These are phyloP conservation scores for Aspergillus spinulosporus DNA, from an alignment of 2,329 filamentous ascomycete species.

Conservation along the genomic window DNA sequence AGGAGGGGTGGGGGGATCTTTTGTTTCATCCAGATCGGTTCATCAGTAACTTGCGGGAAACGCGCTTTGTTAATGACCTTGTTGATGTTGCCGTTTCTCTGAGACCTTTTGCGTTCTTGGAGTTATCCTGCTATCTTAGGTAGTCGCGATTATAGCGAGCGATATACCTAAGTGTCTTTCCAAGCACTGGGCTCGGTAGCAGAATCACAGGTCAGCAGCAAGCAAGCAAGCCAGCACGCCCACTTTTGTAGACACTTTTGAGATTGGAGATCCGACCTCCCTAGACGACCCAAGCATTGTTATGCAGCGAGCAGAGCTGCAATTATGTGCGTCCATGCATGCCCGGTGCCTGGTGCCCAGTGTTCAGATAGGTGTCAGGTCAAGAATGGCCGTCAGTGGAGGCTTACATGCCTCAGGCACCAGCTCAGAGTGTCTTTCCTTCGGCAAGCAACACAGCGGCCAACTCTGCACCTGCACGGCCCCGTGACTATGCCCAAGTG, in stretches of 20 bases:
- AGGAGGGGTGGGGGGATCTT: neutral
- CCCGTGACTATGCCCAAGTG: neutral
- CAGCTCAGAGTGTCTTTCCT: neutral
- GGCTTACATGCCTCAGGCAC: too few species aligned
- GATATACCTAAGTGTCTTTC: conserved; percentile 23
- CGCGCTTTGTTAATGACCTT: neutral
- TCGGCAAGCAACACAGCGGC: neutral
- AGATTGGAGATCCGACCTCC: neutral
- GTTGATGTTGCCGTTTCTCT: neutral
- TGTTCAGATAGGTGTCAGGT: too few species aligned
- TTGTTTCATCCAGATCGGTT: too few species aligned
- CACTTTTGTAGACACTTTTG: neutral
- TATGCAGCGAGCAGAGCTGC: conserved; percentile 4
- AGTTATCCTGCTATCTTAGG: too few species aligned
- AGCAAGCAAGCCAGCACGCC: conserved; percentile 1
- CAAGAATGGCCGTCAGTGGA: too few species aligned
- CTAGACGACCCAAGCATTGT: neutral
- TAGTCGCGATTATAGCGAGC: neutral
- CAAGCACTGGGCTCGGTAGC: conserved; percentile 7
- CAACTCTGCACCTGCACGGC: neutral
- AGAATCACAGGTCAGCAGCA: neutral
- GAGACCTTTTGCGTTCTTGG: too few species aligned
- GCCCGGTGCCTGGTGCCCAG: too few species aligned
- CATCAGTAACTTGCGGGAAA: neutral
- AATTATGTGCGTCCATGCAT: neutral